Percentiles rank a stretch among this genome's conserved stretches.
Conservation (phyloP, 192 early-diverging fungal species). For the Gaertneriomyces sp. region DNA sequence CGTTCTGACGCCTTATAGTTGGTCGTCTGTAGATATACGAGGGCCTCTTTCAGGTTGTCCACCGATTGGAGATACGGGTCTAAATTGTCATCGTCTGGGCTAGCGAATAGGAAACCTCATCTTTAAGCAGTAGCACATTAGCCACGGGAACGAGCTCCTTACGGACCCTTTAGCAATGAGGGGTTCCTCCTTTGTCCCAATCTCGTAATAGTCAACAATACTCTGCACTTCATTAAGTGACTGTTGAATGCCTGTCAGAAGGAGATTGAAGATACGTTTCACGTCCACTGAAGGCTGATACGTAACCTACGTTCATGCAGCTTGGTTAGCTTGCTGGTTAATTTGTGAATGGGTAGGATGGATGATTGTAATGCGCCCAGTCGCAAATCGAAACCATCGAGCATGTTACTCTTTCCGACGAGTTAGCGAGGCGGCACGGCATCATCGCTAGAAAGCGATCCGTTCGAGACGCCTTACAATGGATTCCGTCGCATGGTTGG, state of each 20-base stretch:
- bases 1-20: conserved; percentile 42
- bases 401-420: conserved; percentile 54
- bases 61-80: conserved; percentile 59
- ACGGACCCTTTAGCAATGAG: conserved; percentile 62
- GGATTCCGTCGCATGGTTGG: not conserved
- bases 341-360: conserved; percentile 75
- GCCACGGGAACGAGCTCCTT: not conserved
- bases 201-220: conserved; percentile 65
- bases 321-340: conserved; percentile 69
- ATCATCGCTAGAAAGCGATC: not conserved
- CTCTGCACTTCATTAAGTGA: conserved; percentile 57
- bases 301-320: conserved; percentile 64
- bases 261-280: not conserved
- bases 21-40: conserved; percentile 32
- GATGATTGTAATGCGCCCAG: conserved; percentile 68
- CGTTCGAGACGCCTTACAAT: not conserved
- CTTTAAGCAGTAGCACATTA: not conserved
- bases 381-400: conserved; percentile 73
- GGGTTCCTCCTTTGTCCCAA: conserved; percentile 63
- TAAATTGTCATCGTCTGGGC: conserved; percentile 55
- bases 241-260: conserved; percentile 60
- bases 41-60: conserved; percentile 47
- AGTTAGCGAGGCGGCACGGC: not conserved
- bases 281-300: too few relatives aligned
- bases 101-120: conserved; percentile 9